Conservation (phyloP, 192 early-diverging fungal genomes). For the Umbelopsis sp. region DNA sequence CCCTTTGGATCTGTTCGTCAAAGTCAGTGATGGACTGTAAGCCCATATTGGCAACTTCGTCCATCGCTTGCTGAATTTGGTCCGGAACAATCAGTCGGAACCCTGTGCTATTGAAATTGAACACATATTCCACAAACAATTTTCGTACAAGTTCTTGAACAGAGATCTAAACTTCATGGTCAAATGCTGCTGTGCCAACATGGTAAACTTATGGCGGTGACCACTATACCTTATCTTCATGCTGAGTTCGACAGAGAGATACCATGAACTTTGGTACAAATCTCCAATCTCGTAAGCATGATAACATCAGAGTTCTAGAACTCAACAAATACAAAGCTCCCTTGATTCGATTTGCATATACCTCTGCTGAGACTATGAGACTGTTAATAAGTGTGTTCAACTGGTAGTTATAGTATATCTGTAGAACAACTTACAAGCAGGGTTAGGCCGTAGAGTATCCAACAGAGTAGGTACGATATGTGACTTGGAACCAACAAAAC, state of each 20-base stretch:
- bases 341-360: conserved; percentile 56
- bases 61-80: conserved; percentile 30
- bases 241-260: conserved; percentile 58
- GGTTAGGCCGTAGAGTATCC: conserved; percentile 44
- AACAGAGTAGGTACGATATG: conserved; percentile 52
- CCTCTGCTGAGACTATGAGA: conserved; percentile 39
- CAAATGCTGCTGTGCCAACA: not conserved
- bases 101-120: conserved; percentile 50
- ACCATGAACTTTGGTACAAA: conserved; percentile 58
- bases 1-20: conserved; percentile 2
- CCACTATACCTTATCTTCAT: conserved; percentile 62
- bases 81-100: conserved; percentile 47
- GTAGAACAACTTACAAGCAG: conserved; percentile 23
- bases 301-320: conserved; percentile 50
- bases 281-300: conserved; percentile 59
- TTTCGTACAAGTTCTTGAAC: conserved; percentile 68
- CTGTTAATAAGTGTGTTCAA: not conserved
- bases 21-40: conserved; percentile 13
- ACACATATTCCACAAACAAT: conserved; percentile 62
- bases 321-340: conserved; percentile 70
- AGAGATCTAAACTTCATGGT: conserved; percentile 44
- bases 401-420: not conserved
- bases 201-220: not conserved
- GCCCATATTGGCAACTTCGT: conserved; percentile 10
- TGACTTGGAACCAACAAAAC: conserved; percentile 53